These are phyloP conservation scores for Adansonia rubrostipa DNA, from an alignment of 441 rosid species.

Conservation along the genomic window DNA sequence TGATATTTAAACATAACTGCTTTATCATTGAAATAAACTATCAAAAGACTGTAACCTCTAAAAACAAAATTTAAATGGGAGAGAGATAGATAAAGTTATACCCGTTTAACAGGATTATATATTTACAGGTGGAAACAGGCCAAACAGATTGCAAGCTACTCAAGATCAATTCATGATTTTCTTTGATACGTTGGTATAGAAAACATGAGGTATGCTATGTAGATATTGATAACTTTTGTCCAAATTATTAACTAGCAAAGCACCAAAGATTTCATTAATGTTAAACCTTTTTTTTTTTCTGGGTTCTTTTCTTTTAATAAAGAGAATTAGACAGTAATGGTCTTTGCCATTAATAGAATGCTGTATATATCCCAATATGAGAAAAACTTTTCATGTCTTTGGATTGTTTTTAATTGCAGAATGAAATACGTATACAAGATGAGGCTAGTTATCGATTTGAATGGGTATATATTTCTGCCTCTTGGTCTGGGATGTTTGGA, in stretches of 20 bases:
- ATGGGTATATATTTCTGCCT: constrained; percentile 56
- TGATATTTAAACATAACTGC: neutral
- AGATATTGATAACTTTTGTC: neutral
- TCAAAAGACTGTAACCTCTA: neutral
- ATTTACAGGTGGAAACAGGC: neutral
- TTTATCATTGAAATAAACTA: too few relatives aligned
- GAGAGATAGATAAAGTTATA: neutral
- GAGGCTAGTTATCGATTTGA: constrained; percentile 79
- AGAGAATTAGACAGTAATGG: neutral
- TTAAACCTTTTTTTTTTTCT: neutral
- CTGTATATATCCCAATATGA: neutral
- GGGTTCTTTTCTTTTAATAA: neutral
- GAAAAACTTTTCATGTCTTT: constrained; percentile 8
- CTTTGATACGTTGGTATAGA: neutral
- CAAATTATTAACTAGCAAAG: neutral
- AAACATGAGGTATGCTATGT: neutral
- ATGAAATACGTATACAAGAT: constrained; percentile 79
- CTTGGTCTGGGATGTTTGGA: constrained; percentile 16
- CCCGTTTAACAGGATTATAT: neutral
- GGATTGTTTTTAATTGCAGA: constrained; percentile 54
- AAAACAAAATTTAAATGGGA: neutral
- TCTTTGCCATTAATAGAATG: neutral
- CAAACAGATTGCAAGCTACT: neutral
- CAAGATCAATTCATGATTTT: neutral
- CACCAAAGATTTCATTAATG: neutral